Evolutionary conservation across 495 filamentous ascomycete genomes (phyloP), one percentile per base, ranked within the genome.

Genomic region (Neurospora sp.): DNA sequence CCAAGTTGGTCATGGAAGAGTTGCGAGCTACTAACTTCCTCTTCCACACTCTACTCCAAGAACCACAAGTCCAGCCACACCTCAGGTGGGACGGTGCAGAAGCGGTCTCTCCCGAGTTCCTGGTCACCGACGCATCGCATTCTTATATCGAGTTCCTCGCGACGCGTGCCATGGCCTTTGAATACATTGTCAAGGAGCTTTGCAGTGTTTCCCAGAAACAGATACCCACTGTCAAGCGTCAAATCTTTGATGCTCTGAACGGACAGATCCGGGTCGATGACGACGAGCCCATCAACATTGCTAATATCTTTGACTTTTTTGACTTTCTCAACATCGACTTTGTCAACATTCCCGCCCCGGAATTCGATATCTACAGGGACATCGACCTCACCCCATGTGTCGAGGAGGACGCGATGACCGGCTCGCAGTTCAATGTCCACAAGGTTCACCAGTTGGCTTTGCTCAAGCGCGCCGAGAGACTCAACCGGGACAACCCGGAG

Each of bases 251-350:
- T 20, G 90, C 92, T 0, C 83, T 98, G 41, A 86, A 93, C 27
- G 96, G 96, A 35, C 89, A 86, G 72, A 92, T 94, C 7, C 84
- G 84, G 6, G 72, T 87, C 37, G 88, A 91, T 1, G 87, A 87
- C 40, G 88, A 89, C 9, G 87, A 90, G 47, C 83, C 87, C n/a
- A 76, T 90, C 38, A 77, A 81, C 16, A 91, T 92, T 68, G 86
- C 90, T 4, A 92, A 90, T 7, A 86, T 98, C 16, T 96, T 98
- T 80, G 96, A 98, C 74, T 87, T 98, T 27, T 94, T 97, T 72
- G 96, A 98, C 81, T 97, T 98, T 72, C 85, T 94, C 39, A 90
- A 94, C 71, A 80, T 93, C 8, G 89, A 94, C 53, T 84, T 89
- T 53, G 70, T 83, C 3, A 74, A 84, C 44, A 77, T 86, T 41